Evolutionary conservation across 495 filamentous ascomycete species (phyloP).

Genomic region (Talaromyces wortmannii): DNA sequence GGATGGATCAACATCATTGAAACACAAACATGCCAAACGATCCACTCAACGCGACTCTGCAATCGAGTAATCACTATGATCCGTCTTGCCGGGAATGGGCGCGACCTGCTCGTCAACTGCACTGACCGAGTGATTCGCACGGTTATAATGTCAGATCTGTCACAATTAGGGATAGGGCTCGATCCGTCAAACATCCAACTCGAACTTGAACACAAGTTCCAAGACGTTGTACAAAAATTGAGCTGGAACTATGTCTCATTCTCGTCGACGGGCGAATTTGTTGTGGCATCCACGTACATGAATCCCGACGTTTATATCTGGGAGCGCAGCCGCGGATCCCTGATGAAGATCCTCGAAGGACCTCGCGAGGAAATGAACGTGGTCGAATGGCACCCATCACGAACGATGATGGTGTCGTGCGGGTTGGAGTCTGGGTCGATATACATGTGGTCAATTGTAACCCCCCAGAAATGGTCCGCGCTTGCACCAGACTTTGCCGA

Average conservation of each 20-base stretch:
- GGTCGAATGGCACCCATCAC: conserved; percentile 92
- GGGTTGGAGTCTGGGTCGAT: conserved; percentile 84
- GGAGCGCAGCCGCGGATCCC: conserved; percentile 87
- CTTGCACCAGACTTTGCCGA: conserved; percentile 95
- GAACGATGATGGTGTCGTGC: conserved; percentile 82
- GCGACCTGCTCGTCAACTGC: conserved; percentile 81
- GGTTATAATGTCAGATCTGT: conserved; percentile 64
- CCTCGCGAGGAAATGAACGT: conserved; percentile 91
- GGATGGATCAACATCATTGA: conserved; percentile 94
- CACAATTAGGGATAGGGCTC: conserved; percentile 37
- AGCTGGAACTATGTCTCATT: conserved; percentile 96
- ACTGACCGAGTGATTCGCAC: conserved; percentile 91
- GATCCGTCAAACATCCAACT: conserved; percentile 57
- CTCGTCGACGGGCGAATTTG: conserved; percentile 78
- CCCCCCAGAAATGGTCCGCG: conserved; percentile 92
- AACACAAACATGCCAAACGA: conserved; percentile 65
- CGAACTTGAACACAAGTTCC: conserved; percentile 94
- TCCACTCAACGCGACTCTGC: conserved; percentile 81
- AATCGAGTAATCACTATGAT: conserved; percentile 84
- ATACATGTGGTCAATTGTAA: conserved; percentile 88
- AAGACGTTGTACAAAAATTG: conserved; percentile 90
- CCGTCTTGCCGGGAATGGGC: conserved; percentile 73
- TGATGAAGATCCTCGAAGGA: conserved; percentile 93
- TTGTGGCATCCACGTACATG: conserved; percentile 89
- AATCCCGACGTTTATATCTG: conserved; percentile 98